Base-by-base conservation (phyloP, 2,329 filamentous ascomycete genomes). In the Lachnellula hyalina region DNA sequence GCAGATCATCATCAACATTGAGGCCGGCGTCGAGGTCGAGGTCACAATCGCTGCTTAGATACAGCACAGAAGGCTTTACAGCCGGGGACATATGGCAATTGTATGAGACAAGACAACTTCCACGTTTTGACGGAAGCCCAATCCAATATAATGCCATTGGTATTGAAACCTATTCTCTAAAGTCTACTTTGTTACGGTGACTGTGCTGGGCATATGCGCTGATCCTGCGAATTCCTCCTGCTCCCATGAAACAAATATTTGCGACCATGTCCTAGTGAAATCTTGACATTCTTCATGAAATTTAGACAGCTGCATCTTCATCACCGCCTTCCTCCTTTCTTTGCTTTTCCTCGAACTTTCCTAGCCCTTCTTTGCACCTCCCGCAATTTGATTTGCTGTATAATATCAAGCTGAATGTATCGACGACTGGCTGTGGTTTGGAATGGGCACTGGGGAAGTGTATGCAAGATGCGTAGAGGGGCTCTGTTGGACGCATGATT, bases 1-100 rank as follows among this genome's bases (percentile, higher is more conserved):
- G 87, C 87, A 90, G 79, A 92, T 94, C 82, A 94, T 94, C 75
- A 88, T 94, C 82, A 95, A 94, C 82, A 94, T 94, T 75, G 89
- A 94, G 81, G 89, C 89, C 65, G 89, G 89, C 80, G 89, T 94
- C 72, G 89, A 94, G 83, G 89, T 94, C 68, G 89, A 94, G 83
- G 89, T 94, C 70, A 94, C 89, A 74, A 94, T 94, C 73, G 89
- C 89, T 73, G 88, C 89, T 74, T 90, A 88, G 79, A 54, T 65
- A 57, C 47, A 57, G 41, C 49, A 42, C 51, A 17, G 11, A 8
- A 35, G 32, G 41, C 48, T 42, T 42, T 45, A 17, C 9, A 44
- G 44, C 42, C 41, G 44, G 49, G 25, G 36, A 15, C 36, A 34
- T 17, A 32, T 52, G 41, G 47, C 50, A 52, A 53, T 53, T 21